Percentiles rank a stretch among this genome's conserved stretches.
Evolutionary conservation across 2,329 filamentous ascomycete genomes (phyloP).

Genomic region (Alternaria postmessia): DNA sequence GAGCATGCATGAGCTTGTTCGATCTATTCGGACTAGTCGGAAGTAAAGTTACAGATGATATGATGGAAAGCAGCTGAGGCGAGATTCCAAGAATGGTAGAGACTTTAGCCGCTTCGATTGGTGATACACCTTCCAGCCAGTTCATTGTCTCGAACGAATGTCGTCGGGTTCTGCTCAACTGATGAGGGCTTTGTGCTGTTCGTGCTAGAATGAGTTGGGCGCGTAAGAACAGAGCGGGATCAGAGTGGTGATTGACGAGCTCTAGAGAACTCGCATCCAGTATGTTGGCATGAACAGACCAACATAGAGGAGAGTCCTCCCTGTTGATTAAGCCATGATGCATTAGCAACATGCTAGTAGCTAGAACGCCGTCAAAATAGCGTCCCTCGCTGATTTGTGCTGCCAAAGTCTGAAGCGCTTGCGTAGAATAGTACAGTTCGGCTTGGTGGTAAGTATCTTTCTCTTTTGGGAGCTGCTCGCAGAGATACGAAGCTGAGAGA

Average conservation of each 20-base stretch:
- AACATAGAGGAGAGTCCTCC: slow-evolving; percentile 40
- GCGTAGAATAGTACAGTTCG: slow-evolving; percentile 45
- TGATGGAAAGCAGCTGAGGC: slow-evolving; percentile 39
- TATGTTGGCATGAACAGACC: slow-evolving; percentile 45
- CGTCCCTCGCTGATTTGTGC: slow-evolving; percentile 40
- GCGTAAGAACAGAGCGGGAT: slow-evolving; percentile 40
- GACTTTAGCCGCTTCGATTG: slow-evolving; percentile 35
- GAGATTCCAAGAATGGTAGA: slow-evolving; percentile 38
- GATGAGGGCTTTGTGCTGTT: slow-evolving; percentile 35
- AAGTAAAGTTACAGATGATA: slow-evolving; percentile 40
- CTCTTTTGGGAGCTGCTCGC: slow-evolving; percentile 39
- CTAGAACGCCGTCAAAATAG: slow-evolving; percentile 40
- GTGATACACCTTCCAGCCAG: slow-evolving; percentile 35
- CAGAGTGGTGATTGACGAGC: slow-evolving; percentile 34
- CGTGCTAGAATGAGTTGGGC: slow-evolving; percentile 40
- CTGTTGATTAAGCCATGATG: slow-evolving; percentile 41
- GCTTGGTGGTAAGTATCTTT: slow-evolving; percentile 42
- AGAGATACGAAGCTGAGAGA: slow-evolving; percentile 44
- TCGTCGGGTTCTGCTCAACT: slow-evolving; percentile 30
- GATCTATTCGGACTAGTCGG: slow-evolving; percentile 22
- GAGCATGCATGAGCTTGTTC: slow-evolving; percentile 35
- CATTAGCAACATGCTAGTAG: slow-evolving; percentile 47
- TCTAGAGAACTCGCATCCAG: slow-evolving; percentile 40
- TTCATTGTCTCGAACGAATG: slow-evolving; percentile 36
- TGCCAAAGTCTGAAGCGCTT: slow-evolving; percentile 40